Conservation (phyloP, 140 eudicot genomes). For the Ambrosia hybrid region DNA sequence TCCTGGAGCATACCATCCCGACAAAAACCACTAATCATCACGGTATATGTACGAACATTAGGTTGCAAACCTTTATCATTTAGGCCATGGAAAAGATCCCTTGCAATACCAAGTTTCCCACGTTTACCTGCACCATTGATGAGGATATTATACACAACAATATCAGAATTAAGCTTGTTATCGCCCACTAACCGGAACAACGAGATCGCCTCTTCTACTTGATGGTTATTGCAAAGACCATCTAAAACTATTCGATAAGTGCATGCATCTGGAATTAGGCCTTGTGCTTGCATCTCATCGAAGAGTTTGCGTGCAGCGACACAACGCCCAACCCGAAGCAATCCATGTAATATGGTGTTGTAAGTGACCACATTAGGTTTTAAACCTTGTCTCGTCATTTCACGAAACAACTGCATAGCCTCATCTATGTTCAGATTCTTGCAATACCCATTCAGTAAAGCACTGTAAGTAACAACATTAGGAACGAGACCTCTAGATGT, state of each 20-base stretch:
- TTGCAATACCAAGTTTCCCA: neutral
- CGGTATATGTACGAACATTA: neutral
- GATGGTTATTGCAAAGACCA: conserved; percentile 19
- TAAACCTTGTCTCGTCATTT: neutral
- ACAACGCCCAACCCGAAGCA: neutral
- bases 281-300: conserved; percentile 6
- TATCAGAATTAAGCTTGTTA: neutral
- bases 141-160: conserved; percentile 6
- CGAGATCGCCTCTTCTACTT: conserved; percentile 9
- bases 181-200: conserved; percentile 9
- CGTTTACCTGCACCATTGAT: conserved; percentile 16
- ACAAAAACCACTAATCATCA: neutral
- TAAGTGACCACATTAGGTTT: conserved; percentile 12
- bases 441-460: conserved; percentile 14
- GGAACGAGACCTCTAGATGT: neutral
- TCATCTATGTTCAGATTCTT: neutral
- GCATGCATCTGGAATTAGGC: neutral
- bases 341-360: conserved; percentile 11
- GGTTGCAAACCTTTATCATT: neutral
- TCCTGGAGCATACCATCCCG: neutral
- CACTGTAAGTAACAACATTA: neutral
- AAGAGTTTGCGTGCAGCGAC: conserved; percentile 16
- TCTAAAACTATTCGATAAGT: conserved; percentile 3
- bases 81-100: neutral
- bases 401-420: neutral